Percentiles rank a stretch among this genome's conserved stretches.
Conservation (phyloP, 2,329 filamentous ascomycete species). For the Colletotrichum cuscutae region DNA sequence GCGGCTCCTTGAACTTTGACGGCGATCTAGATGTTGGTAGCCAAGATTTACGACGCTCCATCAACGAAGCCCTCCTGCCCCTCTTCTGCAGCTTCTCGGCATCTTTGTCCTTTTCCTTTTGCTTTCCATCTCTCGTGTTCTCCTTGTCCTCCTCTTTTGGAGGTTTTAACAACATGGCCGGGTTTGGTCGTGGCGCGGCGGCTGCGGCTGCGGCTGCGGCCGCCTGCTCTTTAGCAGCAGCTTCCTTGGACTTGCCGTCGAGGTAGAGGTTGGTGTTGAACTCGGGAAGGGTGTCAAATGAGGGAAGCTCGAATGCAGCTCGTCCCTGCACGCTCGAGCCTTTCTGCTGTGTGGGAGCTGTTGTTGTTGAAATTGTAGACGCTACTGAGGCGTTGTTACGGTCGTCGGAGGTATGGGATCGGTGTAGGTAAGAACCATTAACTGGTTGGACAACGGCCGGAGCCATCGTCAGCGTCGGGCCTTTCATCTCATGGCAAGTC, state of each 20-base stretch:
- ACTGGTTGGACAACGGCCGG: slow-evolving; percentile 45
- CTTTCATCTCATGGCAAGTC: slow-evolving; percentile 47
- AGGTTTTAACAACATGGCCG: slow-evolving; percentile 15
- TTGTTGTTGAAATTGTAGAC: slow-evolving; percentile 1
- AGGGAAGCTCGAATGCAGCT: slow-evolving; percentile 61
- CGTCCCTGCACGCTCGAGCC: slow-evolving; percentile 41
- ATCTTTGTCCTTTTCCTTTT: slow-evolving; percentile 26
- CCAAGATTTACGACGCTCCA: slow-evolving; percentile 64
- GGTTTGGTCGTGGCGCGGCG: slow-evolving; percentile 1
- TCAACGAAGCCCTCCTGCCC: slow-evolving; percentile 56
- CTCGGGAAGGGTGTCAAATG: slow-evolving; percentile 61
- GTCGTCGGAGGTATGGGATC: slow-evolving; percentile 47
- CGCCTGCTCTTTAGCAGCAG: slow-evolving; percentile 41
- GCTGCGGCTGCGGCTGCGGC: not conserved
- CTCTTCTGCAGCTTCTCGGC: slow-evolving; percentile 20
- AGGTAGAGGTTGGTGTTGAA: slow-evolving; percentile 59
- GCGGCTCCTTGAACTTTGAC: slow-evolving; percentile 46
- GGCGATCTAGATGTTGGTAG: slow-evolving; percentile 57
- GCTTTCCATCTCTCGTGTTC: slow-evolving; percentile 27
- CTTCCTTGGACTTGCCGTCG: slow-evolving; percentile 41
- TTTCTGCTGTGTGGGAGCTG: slow-evolving; percentile 33
- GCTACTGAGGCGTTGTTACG: slow-evolving; percentile 36
- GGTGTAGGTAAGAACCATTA: slow-evolving; percentile 41
- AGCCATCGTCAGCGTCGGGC: slow-evolving; percentile 50
- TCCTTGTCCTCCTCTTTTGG: slow-evolving; percentile 28